Base-by-base conservation (phyloP, 225 moss, liverwort and hornwort species). In the Marchantia paleacea region DNA sequence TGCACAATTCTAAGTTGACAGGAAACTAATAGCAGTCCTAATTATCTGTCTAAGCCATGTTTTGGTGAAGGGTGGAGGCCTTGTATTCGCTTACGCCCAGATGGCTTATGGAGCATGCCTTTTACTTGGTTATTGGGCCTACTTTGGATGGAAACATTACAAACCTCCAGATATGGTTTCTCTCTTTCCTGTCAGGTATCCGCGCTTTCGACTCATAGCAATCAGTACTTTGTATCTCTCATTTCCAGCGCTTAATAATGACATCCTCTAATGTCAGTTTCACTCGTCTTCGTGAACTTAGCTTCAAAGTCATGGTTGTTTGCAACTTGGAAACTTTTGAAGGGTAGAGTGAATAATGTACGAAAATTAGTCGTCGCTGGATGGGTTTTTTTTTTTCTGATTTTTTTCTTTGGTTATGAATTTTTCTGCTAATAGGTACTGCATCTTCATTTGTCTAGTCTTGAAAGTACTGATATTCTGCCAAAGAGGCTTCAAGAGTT, bases 71-170 rank as follows among this genome's bases (percentile, higher is more conserved):
- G 90, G 84, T 26, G 99, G 95, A 47, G 99, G 99, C 67, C 85
- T 95, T 16, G 87, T 94, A 15, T 99, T 99, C 87, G 99, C 93
- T 10, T 99, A 94, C 82, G 93, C 95, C 18, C 99, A 99, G 87
- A 79, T 99, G 28, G 90, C 90, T 2, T 99, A 91, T 83, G 94
- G 93, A 64, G 83, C 82, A 60, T 95, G 90, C 89, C 83, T 95
- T 79, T 82, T 99, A 19, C 51, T 94, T 53, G 91, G 95, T 54
- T 99, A 94, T 73, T 95, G 99, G 95, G 75, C 66, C 30, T 99
- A 94, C 81, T 99, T 99, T 85, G 63, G 24, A 8, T 26, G 78
- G 7, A 52, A 68, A 39, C 69, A 79, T 29, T 70, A 29, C 31
- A 61, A 78, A 47, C 13, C 79, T 82, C 76, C 88, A 82, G 81